These are phyloP conservation scores for Perkinsus marinus DNA, from an alignment of 169 alveolate genomes.

Conservation along the genomic window DNA sequence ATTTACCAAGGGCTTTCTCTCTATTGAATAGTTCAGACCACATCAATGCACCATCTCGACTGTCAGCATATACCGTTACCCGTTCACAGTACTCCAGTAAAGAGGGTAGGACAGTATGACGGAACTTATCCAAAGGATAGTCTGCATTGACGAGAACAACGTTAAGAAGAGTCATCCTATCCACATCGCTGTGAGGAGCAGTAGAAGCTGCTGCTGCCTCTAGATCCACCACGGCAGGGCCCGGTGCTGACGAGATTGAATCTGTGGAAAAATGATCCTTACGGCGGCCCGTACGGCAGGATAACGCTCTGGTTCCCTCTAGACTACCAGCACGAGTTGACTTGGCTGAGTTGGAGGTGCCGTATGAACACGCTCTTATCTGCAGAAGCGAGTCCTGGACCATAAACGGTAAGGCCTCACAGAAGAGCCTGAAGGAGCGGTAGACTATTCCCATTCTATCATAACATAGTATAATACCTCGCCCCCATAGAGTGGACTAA, in stretches of 20 bases:
- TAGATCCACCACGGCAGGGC: not conserved
- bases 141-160: slow-evolving; percentile 19
- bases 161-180: not conserved
- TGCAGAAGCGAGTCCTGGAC: not conserved
- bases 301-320: no score
- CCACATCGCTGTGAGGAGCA: not conserved
- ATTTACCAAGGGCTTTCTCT: slow-evolving; percentile 22
- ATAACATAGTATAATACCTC: not conserved
- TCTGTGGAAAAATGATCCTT: not conserved
- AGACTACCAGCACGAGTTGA: not conserved
- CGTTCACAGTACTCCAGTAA: slow-evolving; percentile 20
- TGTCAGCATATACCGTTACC: slow-evolving; percentile 28
- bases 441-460: not conserved
- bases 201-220: no score
- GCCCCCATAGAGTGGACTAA: slow-evolving; percentile 31
- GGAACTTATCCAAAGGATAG: slow-evolving; percentile 19
- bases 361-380: not conserved
- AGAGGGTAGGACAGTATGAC: slow-evolving; percentile 20
- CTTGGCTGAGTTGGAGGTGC: not conserved
- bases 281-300: no score
- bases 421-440: not conserved
- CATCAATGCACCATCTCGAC: slow-evolving; percentile 30
- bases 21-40: slow-evolving; percentile 29
- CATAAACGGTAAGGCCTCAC: not conserved
- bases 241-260: not conserved